These are phyloP conservation scores for Solanum chiquidenum DNA, from an alignment of 257 asterid species.

Conservation along the genomic window DNA sequence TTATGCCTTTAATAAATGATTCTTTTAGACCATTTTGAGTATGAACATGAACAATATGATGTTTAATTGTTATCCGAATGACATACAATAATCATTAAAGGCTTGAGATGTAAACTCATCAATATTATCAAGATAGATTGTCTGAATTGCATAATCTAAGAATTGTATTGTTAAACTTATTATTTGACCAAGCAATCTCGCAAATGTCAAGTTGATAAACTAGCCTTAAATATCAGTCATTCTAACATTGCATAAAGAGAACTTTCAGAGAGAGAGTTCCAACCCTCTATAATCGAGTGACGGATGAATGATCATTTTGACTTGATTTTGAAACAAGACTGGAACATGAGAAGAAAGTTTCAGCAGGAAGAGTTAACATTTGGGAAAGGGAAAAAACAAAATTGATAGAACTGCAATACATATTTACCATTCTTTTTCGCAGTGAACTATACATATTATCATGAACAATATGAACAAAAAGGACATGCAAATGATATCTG, in stretches of 20 bases:
- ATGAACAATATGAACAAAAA: not conserved
- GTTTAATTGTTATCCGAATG: too few species aligned
- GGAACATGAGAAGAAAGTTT: too few species aligned
- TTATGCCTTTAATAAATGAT: not conserved
- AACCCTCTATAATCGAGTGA: not conserved
- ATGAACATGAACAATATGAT: not conserved
- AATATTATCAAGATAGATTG: not conserved
- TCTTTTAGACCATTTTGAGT: too few species aligned
- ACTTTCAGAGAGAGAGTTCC: not conserved
- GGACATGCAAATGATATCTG: not conserved
- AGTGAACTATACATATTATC: not conserved
- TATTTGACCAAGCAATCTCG: not conserved
- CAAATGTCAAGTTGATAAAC: not conserved
- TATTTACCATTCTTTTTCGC: not conserved
- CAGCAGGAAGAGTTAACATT: too few species aligned
- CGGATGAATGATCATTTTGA: too few species aligned
- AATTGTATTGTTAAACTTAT: not conserved
- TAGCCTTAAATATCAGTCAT: not conserved
- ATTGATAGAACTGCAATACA: not conserved
- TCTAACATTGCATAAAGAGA: not conserved
- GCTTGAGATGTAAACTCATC: not conserved
- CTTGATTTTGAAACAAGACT: too few species aligned
- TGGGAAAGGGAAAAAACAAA: not conserved
- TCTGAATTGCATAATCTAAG: not conserved
- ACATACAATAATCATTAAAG: not conserved